Evolutionary conservation across 2,329 filamentous ascomycete genomes (phyloP), one percentile per base, ranked within the genome.

Genomic region (Xylariaceae sp.): DNA sequence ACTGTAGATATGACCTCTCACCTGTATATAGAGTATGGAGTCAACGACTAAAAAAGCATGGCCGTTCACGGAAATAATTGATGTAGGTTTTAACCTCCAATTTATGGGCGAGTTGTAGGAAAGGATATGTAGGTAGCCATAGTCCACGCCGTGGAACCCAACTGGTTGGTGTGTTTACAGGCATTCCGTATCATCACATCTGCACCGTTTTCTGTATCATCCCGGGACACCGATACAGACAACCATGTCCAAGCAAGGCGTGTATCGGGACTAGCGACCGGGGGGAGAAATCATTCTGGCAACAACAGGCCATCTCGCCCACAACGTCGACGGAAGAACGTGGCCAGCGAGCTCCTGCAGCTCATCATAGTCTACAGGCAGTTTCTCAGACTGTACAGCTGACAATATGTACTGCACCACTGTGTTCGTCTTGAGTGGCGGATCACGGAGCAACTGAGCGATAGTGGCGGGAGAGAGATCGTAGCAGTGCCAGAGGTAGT

Each of bases 401-500:
- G 73, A 65, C 2, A 83, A 56, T 7, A 87, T 74, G 49, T 85
- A 83, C 0, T 53, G 59, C 2, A 68, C 64, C 2, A 85, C 76
- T 0, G 78, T 84, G 11, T 51, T 59, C 0, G 59, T 64, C 45
- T 72, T 65, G 3, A 86, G 56, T 2, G 82, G 79, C 11, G 79
- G 78, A 8, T 76, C 63, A 2, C 80, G 68, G n/a, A 83, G 60
- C 2, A 83, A 46, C 3, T 54, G 59, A 2, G 78, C 78, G 12
- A 84, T 64, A 1, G 65, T 60, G 0, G 60, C 52, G 0, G 78
- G 65, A 0, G 56, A 48, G 13, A 84, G 62, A 9, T 66, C 61
- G 6, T 68, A 57, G 40, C 78, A 69, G 38, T 78, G 65, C 83
- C 83, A 87, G 14, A 87, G 59, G 47, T 71, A 74, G 51, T 85